Conservation (phyloP, 345 rosid genomes). For the Arabis hirsuta region DNA sequence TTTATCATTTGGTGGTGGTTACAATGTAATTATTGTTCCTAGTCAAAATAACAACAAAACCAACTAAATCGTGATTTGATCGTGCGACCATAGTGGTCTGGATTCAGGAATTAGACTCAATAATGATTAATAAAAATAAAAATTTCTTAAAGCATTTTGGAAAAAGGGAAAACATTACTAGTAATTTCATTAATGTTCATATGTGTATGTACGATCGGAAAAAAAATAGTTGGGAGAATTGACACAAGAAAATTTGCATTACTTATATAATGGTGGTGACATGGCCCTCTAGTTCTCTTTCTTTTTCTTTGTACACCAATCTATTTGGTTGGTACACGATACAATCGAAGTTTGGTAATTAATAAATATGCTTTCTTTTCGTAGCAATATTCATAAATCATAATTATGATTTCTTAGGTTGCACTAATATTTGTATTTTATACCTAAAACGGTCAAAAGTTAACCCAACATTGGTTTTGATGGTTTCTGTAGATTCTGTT, state of each 20-base stretch:
- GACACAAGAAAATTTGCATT: not conserved
- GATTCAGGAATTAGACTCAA: not conserved
- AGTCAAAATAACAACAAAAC: conserved; percentile 14
- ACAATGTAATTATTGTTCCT: conserved; percentile 5
- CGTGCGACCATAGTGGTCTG: conserved; percentile 25
- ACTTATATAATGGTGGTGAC: conserved; percentile 26
- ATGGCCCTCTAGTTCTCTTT: conserved; percentile 21
- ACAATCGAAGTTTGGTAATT: conserved; percentile 27
- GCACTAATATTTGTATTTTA: not conserved
- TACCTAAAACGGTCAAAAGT: conserved; percentile 32
- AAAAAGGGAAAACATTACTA: not conserved
- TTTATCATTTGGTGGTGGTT: conserved; percentile 21
- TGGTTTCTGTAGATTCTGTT: conserved; percentile 35
- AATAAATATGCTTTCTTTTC: conserved; percentile 13
- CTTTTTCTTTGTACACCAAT: too few species aligned
- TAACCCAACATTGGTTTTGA: conserved; percentile 40
- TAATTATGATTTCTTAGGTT: not conserved
- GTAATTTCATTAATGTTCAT: not conserved
- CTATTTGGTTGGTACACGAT: conserved; percentile 33
- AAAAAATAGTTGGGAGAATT: conserved; percentile 14
- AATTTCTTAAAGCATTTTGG: not conserved
- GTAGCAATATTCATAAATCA: conserved; percentile 1
- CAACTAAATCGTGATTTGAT: conserved; percentile 23
- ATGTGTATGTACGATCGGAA: not conserved
- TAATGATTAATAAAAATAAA: too few species aligned